Base-by-base conservation (phyloP, 495 filamentous ascomycete genomes). In the Hamigera avellanea region DNA sequence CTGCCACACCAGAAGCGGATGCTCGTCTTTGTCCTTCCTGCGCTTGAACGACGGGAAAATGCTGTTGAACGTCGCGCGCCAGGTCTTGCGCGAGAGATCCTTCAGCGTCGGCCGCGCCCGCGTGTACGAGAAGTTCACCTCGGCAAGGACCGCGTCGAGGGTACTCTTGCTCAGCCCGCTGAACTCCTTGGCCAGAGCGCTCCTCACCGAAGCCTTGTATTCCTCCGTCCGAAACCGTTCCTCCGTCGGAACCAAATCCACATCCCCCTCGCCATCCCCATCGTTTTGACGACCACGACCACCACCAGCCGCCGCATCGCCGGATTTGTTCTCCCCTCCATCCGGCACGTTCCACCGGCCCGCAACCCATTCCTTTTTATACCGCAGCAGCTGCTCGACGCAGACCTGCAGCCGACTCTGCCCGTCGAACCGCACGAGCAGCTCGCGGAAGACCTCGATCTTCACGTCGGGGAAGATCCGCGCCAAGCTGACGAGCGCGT, bases 391-490 rank as follows among this genome's bases (percentile, higher is more conserved):
- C 43, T 80, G 75, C 44, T 95, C 86, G 4, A 86, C 84, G 23
- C 88, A 83, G 26, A 98, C 72, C 28, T 89, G 76, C 2, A 95
- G 57, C 46, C 85, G 64, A 45, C 87, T 95, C 45, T 88, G 73
- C 27, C 82, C 82, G 44, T 82, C 79, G 54, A 93, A 83, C 40
- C 69, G 83, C 17, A 69, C 60, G 23, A 98, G 73, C 68, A 95
- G 75, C 53, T 93, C 87, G 9, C 91, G 77, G 46, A 98, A 87
- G n/a, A 93, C 88, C 36, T 94, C 86, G 40, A 89, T 66, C 37
- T 83, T 78, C 15, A 94, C 67, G 56, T 93, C 78, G 5, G 91
- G 91, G 45, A 98, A 98, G 2, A 95, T 67, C 5, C 69, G 70
- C 2, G 76, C 75, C 8, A 98, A 72, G 1, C 66, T 68, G 23